These are phyloP conservation scores for Asterochloris erici DNA, from an alignment of 139 green algal species.

Conservation along the genomic window DNA sequence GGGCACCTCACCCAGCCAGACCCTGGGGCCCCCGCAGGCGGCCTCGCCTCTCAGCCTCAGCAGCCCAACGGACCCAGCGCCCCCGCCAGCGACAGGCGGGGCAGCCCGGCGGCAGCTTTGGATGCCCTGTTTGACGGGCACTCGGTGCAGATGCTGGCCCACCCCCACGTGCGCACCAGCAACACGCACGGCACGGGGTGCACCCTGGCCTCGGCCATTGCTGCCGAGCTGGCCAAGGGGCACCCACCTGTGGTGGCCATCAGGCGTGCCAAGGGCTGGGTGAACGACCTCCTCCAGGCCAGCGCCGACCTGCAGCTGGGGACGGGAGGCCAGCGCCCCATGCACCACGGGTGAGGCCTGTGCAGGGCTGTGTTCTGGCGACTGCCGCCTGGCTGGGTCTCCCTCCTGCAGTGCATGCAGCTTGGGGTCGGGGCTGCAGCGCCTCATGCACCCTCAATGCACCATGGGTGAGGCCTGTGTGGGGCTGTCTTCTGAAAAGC, in stretches of 20 bases:
- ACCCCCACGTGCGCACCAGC: constrained; percentile 34
- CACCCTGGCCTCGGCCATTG: constrained; percentile 83
- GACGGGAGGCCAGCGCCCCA: constrained; percentile 64
- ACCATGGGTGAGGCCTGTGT: constrained; percentile 51
- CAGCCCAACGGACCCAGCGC: too few species aligned
- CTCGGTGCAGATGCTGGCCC: constrained; percentile 41
- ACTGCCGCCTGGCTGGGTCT: background rate
- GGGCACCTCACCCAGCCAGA: constrained; percentile 63
- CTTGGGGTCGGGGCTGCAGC: too few species aligned
- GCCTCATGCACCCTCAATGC: constrained; percentile 75
- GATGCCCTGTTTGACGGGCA: constrained; percentile 88
- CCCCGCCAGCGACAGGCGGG: background rate
- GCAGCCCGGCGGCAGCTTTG: constrained; percentile 8
- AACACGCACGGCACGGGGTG: constrained; percentile 96
- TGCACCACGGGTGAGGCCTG: constrained; percentile 66
- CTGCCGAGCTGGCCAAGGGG: constrained; percentile 84
- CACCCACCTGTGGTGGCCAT: constrained; percentile 49
- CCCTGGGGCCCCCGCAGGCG: background rate
- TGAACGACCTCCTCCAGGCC: constrained; percentile 56
- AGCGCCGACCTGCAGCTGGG: constrained; percentile 59
- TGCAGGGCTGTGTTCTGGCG: background rate
- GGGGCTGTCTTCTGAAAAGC: background rate
- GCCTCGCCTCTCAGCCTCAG: too few species aligned
- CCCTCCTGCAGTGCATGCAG: too few species aligned
- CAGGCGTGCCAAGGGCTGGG: constrained; percentile 57